Evolutionary conservation across 148 eudicot genomes (phyloP).

Genomic region (Rhododendron ferrugineum): DNA sequence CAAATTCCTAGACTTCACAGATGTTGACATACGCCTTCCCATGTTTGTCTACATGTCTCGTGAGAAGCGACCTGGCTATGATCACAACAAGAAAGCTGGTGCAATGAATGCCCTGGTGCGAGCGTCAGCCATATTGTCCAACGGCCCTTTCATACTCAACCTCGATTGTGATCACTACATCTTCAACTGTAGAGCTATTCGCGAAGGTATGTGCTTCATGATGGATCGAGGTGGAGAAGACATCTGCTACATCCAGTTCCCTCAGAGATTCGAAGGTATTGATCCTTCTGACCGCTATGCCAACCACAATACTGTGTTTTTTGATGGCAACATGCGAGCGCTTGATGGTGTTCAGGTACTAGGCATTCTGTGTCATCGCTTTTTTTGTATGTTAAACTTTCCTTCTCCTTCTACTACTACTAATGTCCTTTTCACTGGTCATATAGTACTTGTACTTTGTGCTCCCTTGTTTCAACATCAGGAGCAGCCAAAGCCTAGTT

Average conservation of each 20-base stretch:
- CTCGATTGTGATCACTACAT: slow-evolving; percentile 94
- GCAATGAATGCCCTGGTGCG: slow-evolving; percentile 34
- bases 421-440: not conserved
- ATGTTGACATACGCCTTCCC: slow-evolving; percentile 74
- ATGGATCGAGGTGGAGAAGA: slow-evolving; percentile 92
- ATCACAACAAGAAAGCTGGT: slow-evolving; percentile 26
- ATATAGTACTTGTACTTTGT: not conserved
- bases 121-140: slow-evolving; percentile 75
- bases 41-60: slow-evolving; percentile 70
- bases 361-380: not conserved
- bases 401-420: not conserved
- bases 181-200: slow-evolving; percentile 60
- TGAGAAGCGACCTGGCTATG: slow-evolving; percentile 22
- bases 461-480: not conserved
- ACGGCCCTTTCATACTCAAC: slow-evolving; percentile 89
- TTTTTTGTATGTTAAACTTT: not conserved
- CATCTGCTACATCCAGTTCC: slow-evolving; percentile 92
- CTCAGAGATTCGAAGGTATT: slow-evolving; percentile 94
- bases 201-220: slow-evolving; percentile 99
- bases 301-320: slow-evolving; percentile 89
- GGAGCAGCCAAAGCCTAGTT: not conserved
- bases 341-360: slow-evolving; percentile 87
- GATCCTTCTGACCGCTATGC: slow-evolving; percentile 95
- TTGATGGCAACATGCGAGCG: slow-evolving; percentile 95
- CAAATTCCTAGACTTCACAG: slow-evolving; percentile 53